phyloP scores from a whole-genome alignment of 148 eudicot genomes.

The Cornus florida region DNA sequence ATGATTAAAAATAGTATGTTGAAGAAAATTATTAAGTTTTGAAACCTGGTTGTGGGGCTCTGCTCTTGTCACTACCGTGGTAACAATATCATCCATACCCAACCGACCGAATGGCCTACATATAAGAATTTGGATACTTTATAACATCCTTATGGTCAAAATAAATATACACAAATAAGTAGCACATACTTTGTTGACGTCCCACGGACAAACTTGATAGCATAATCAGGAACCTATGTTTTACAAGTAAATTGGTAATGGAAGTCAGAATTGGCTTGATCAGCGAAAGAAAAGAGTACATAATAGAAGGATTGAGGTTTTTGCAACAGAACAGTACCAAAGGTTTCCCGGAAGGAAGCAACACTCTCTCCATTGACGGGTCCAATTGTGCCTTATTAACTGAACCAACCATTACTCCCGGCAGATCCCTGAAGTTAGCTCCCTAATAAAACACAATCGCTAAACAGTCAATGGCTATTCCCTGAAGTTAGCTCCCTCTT shows the following conservation, averaged over 20 bases:
- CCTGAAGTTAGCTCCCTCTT: constrained; percentile 28
- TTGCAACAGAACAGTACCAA: constrained; percentile 13
- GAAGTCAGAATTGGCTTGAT: neutral
- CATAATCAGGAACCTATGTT: constrained; percentile 26
- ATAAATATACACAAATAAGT: neutral
- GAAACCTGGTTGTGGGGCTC: constrained; percentile 31
- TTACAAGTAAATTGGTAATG: neutral
- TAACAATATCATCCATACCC: constrained; percentile 25
- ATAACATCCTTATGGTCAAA: neutral
- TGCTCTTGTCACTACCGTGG: constrained; percentile 27
- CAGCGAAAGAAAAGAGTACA: neutral
- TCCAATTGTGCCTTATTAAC: constrained; percentile 19
- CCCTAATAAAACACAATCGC: constrained; percentile 10
- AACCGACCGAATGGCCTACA: constrained; percentile 27
- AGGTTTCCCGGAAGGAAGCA: constrained; percentile 26
- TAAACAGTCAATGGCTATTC: neutral
- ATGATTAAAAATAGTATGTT: too few relatives aligned
- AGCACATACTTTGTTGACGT: constrained; percentile 25
- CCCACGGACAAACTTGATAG: constrained; percentile 19
- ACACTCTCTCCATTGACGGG: constrained; percentile 14
- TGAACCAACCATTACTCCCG: constrained; percentile 21
- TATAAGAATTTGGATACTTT: neutral
- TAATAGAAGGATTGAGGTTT: neutral
- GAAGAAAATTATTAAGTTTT: neutral
- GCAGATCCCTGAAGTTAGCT: constrained; percentile 26